Evolutionary conservation across 345 rosid genomes (phyloP).

Genomic region (Eucalyptus marginata): DNA sequence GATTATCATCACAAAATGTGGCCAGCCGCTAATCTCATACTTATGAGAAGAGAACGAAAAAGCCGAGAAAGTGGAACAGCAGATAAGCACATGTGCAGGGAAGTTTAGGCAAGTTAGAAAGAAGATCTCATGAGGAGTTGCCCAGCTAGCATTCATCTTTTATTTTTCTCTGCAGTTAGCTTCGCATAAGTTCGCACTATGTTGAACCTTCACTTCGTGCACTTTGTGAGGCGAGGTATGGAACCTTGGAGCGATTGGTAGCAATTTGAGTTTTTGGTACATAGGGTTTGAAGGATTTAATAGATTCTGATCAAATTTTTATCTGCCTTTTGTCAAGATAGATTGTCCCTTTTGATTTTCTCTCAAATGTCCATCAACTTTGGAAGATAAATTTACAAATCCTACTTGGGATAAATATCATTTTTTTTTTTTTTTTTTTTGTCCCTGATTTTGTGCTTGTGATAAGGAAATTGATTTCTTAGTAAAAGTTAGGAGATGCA

Average conservation of each 20-base stretch:
- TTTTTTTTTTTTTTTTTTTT: no score
- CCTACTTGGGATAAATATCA: no score
- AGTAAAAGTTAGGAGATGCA: not conserved
- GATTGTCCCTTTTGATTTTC: not conserved
- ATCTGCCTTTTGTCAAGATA: not conserved
- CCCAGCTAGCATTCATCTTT: not conserved
- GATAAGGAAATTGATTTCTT: no score
- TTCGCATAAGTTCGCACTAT: not conserved
- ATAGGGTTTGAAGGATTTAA: not conserved
- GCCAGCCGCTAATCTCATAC: rapidly evolving
- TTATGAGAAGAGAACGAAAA: not conserved
- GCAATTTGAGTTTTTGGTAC: not conserved
- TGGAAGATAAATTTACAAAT: no score
- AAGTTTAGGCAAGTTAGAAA: not conserved
- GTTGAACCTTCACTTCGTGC: not conserved
- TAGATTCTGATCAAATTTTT: not conserved
- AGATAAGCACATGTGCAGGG: not conserved
- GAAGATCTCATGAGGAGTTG: not conserved
- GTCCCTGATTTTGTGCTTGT: not conserved
- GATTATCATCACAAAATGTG: not conserved
- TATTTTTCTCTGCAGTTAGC: not conserved
- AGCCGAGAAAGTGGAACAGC: not conserved
- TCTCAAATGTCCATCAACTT: not conserved
- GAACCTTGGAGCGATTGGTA: not conserved
- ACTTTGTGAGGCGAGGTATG: not conserved